These are phyloP conservation scores for Mychonastes homosphaera DNA, from an alignment of 139 green algal genomes.

Conservation along the genomic window DNA sequence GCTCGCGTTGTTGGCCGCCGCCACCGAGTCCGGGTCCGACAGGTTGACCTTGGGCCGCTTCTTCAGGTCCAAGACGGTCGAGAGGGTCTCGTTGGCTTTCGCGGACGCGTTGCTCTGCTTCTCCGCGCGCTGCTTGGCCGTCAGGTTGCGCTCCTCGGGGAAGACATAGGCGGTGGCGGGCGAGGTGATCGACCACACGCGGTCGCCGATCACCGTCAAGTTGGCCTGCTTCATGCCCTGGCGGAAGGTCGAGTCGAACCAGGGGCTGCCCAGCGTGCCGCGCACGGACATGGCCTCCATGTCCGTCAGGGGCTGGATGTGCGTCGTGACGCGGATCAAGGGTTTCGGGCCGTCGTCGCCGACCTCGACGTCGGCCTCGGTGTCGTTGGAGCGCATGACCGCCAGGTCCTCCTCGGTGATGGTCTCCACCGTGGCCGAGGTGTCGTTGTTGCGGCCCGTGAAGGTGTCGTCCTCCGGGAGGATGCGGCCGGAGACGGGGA, in stretches of 20 bases:
- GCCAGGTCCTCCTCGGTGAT: not conserved
- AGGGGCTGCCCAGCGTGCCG: slow-evolving; percentile 1
- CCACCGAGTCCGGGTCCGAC: no score
- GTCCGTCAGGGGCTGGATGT: slow-evolving; percentile 12
- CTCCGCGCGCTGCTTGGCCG: no score
- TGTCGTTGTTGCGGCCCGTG: no score
- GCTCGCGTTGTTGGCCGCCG: no score
- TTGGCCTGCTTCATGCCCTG: not conserved
- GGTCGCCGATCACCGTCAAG: not conserved
- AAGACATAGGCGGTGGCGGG: slow-evolving; percentile 5
- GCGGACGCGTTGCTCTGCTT: no score
- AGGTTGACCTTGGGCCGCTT: no score
- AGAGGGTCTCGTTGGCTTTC: no score
- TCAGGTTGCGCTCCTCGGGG: not conserved
- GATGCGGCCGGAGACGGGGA: no score
- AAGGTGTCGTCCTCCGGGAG: no score
- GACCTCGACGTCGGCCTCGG: slow-evolving; percentile 6
- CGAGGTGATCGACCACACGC: not conserved
- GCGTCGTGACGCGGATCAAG: slow-evolving; percentile 10
- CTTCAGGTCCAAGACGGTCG: no score
- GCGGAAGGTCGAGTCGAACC: slow-evolving; percentile 3
- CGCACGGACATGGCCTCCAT: slow-evolving; percentile 3
- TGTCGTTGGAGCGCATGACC: not conserved
- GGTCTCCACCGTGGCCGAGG: no score
- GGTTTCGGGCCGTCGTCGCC: slow-evolving; percentile 1